Evolutionary conservation across 306 rosid genomes (phyloP).

Genomic region (Hylodesmum podocarpum): DNA sequence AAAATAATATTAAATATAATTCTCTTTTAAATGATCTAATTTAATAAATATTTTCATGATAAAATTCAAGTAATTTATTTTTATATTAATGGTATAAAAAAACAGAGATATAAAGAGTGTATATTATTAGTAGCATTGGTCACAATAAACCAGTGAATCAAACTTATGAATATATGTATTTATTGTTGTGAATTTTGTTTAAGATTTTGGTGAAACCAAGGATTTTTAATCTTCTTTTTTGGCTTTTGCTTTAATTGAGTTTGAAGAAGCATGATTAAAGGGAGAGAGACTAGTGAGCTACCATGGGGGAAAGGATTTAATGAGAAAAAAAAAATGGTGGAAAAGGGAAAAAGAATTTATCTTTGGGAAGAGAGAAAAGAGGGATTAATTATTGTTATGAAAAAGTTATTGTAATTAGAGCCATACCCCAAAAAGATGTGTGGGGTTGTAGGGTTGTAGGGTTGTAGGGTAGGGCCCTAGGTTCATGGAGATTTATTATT

Average conservation of each 20-base stretch:
- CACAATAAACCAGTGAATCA: no score
- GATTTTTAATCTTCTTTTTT: background rate
- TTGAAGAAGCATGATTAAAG: background rate
- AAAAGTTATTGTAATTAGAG: slow-evolving; percentile 42
- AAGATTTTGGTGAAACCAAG: background rate
- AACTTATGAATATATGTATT: background rate
- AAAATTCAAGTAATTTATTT: no score
- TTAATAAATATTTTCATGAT: no score
- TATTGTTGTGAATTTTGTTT: slow-evolving; percentile 6
- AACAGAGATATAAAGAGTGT: no score
- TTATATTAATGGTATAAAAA: no score
- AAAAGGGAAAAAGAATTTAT: background rate
- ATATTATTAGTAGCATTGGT: no score
- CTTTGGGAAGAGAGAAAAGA: slow-evolving; percentile 35
- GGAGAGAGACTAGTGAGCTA: background rate
- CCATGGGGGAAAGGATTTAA: slow-evolving; percentile 10
- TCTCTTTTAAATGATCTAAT: no score
- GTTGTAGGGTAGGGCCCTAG: background rate
- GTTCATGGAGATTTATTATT: background rate
- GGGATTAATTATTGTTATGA: background rate
- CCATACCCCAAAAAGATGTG: slow-evolving; percentile 7
- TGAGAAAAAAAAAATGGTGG: background rate
- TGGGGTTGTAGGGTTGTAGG: no score
- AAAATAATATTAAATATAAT: no score
- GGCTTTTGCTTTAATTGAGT: slow-evolving; percentile 13